Percentiles rank a stretch among this genome's conserved stretches.
Evolutionary conservation across 495 filamentous ascomycete genomes (phyloP).

Genomic region (Poronia punctata): DNA sequence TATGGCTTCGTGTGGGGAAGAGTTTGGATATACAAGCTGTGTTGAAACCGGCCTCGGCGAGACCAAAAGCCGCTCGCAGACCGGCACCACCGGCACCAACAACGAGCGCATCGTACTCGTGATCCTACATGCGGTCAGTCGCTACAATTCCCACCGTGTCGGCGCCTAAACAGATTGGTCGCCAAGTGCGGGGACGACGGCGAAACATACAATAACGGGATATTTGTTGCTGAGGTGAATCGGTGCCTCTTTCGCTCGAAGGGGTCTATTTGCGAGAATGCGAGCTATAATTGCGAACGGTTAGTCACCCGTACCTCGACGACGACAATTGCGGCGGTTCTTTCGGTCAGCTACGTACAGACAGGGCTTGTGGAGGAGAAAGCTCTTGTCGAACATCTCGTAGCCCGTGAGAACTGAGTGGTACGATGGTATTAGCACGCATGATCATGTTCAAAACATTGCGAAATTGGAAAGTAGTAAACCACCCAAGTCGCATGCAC

Average conservation of each 20-base stretch:
- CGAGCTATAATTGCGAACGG: conserved; percentile 33
- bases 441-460: too few relatives aligned
- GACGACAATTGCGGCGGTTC: not conserved
- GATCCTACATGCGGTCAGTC: conserved; percentile 34
- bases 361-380: conserved; percentile 83
- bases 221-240: conserved; percentile 79
- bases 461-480: too few relatives aligned
- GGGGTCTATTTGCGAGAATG: conserved; percentile 74
- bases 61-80: conserved; percentile 89
- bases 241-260: conserved; percentile 87
- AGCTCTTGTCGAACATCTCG: conserved; percentile 51
- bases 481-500: too few relatives aligned
- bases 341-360: too few relatives aligned
- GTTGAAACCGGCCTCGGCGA: conserved; percentile 96
- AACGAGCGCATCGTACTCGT: conserved; percentile 73
- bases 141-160: conserved; percentile 3
- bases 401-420: conserved; percentile 41
- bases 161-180: too few relatives aligned
- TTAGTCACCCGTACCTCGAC: conserved; percentile 6
- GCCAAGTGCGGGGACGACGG: too few relatives aligned
- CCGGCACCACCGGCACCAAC: conserved; percentile 92
- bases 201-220: conserved; percentile 74
- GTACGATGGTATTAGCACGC: not conserved
- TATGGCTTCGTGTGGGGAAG: conserved; percentile 93
- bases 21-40: conserved; percentile 97